phyloP scores from a whole-genome alignment of 345 rosid genomes.

The Gossypium anomalum region DNA sequence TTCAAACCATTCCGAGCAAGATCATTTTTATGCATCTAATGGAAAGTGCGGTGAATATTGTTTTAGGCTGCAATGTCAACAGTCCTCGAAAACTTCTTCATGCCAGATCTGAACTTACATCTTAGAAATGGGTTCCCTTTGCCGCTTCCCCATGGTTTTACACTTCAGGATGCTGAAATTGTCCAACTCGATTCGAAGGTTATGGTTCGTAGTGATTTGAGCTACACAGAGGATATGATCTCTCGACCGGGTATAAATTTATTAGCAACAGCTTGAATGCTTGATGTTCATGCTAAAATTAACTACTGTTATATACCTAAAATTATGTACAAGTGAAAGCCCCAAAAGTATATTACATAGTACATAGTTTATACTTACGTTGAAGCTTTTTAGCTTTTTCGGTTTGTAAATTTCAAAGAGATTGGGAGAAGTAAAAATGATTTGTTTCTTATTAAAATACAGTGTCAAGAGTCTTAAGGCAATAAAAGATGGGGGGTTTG shows the following conservation, averaged over 20 bases:
- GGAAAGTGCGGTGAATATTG: neutral
- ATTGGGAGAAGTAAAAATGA: no score
- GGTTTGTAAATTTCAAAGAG: neutral
- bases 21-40: conserved; percentile 1
- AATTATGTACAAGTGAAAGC: conserved; percentile 46
- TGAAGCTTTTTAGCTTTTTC: neutral
- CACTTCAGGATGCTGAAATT: conserved; percentile 40
- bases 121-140: conserved; percentile 53
- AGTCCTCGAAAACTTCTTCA: conserved; percentile 31
- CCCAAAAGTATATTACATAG: conserved; percentile 8
- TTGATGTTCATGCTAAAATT: neutral
- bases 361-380: neutral
- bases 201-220: conserved; percentile 1
- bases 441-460: no score
- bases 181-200: conserved; percentile 16
- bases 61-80: conserved; percentile 46
- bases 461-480: no score
- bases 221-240: neutral
- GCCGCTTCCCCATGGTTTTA: conserved; percentile 47
- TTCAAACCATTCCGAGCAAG: neutral
- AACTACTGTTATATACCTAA: conserved; percentile 32
- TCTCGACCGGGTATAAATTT: conserved; percentile 1
- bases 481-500: no score
- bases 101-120: conserved; percentile 54
- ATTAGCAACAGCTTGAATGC: conserved; percentile 1